Conservation (phyloP, 345 rosid species). For the Moricandia arvensis region DNA sequence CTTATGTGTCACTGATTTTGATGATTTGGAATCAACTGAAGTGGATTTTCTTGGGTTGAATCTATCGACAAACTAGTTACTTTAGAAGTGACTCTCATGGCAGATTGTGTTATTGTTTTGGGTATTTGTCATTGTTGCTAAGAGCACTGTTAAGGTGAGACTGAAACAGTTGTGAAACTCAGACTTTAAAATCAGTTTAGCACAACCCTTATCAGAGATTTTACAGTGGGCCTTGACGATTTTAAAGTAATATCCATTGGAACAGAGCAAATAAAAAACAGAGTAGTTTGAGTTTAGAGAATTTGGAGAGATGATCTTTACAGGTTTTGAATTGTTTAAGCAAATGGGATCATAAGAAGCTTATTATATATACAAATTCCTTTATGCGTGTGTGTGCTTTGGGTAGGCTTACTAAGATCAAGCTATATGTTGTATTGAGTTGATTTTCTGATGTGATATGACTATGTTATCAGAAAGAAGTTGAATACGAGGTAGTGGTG, state of each 20-base stretch:
- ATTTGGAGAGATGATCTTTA: neutral
- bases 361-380: slow-evolving; percentile 1
- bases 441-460: too few relatives aligned
- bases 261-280: slow-evolving; percentile 17
- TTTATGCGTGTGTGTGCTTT: neutral
- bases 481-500: too few relatives aligned
- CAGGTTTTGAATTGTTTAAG: slow-evolving; percentile 13
- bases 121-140: too few relatives aligned
- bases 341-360: slow-evolving; percentile 4
- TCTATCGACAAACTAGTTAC: too few relatives aligned
- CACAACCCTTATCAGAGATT: slow-evolving; percentile 79
- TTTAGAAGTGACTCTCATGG: too few relatives aligned
- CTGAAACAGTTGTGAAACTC: slow-evolving; percentile 5
- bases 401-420: neutral
- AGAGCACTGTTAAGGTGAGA: too few relatives aligned
- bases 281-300: slow-evolving; percentile 9
- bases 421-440: too few relatives aligned
- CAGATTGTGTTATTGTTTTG: too few relatives aligned
- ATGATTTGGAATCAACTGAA: too few relatives aligned
- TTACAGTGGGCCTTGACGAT: neutral
- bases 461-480: too few relatives aligned
- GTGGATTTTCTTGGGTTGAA: too few relatives aligned
- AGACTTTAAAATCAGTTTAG: slow-evolving; percentile 40
- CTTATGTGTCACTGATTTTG: too few relatives aligned
- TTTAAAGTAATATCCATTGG: slow-evolving; percentile 1